Percentiles rank a stretch among this genome's conserved stretches.
These are phyloP conservation scores for Colletotrichum camelliae DNA, from an alignment of 2,329 filamentous ascomycete species.

Conservation along the genomic window DNA sequence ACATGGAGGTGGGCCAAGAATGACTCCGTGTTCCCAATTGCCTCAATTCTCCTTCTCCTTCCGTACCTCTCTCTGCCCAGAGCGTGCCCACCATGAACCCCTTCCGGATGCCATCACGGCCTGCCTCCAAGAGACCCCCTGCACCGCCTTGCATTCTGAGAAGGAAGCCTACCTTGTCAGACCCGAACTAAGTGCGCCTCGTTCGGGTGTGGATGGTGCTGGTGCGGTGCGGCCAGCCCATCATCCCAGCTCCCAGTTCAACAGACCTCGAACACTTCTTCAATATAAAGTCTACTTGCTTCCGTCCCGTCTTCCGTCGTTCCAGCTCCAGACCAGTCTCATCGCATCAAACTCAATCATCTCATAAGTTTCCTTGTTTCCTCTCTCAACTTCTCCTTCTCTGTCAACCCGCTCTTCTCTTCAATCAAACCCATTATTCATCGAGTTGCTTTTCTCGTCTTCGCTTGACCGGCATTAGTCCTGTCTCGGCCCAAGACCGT, in stretches of 20 bases:
- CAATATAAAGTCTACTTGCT: slow-evolving; percentile 13
- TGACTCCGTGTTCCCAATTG: not conserved
- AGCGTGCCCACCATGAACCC: not conserved
- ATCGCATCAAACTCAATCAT: not conserved
- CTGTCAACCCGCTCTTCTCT: not conserved
- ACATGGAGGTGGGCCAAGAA: not conserved
- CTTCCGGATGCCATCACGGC: slow-evolving; percentile 1
- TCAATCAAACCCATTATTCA: not conserved
- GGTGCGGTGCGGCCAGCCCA: not conserved
- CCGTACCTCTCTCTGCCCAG: not conserved
- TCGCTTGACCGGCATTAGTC: slow-evolving; percentile 16
- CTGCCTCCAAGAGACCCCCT: not conserved
- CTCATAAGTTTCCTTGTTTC: not conserved
- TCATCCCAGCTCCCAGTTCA: not conserved
- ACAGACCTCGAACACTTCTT: not conserved
- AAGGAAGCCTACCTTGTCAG: slow-evolving; percentile 20
- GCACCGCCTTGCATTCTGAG: slow-evolving; percentile 14
- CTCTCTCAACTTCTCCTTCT: not conserved
- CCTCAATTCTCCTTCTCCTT: not conserved
- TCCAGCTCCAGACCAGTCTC: not conserved
- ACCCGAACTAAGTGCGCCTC: slow-evolving; percentile 18
- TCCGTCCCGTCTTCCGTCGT: not conserved
- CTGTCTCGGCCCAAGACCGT: slow-evolving; percentile 6
- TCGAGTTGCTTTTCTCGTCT: not conserved
- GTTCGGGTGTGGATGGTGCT: not conserved